A percentile compares a stretch with the other conserved stretches of the same genome.
Evolutionary conservation across 306 rosid species (phyloP).

Genomic region (Castanospermum australe): DNA sequence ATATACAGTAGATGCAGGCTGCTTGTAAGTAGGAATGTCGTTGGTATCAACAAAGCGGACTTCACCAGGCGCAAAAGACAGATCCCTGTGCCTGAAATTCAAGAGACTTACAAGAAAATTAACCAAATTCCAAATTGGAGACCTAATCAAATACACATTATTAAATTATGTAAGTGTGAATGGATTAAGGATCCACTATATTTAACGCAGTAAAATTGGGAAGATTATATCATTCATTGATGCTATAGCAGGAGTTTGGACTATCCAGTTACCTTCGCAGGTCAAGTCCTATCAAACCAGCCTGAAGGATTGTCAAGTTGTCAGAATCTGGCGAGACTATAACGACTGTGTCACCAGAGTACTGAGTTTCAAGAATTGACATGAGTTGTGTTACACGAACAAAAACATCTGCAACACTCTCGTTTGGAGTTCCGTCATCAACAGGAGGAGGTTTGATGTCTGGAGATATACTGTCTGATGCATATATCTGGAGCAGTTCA

Average conservation of each 20-base stretch:
- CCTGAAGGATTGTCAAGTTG: slow-evolving; percentile 79
- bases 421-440: slow-evolving; percentile 89
- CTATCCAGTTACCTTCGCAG: slow-evolving; percentile 59
- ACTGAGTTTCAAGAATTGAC: slow-evolving; percentile 93
- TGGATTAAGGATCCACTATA: too few species aligned
- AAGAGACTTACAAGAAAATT: background rate
- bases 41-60: slow-evolving; percentile 76
- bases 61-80: slow-evolving; percentile 90
- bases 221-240: background rate
- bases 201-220: too few species aligned
- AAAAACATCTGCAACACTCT: slow-evolving; percentile 86
- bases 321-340: slow-evolving; percentile 96
- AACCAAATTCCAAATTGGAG: background rate
- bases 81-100: slow-evolving; percentile 77
- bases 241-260: background rate
- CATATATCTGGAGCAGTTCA: slow-evolving; percentile 61
- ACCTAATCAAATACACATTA: background rate
- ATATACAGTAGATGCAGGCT: slow-evolving; percentile 84
- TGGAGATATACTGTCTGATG: slow-evolving; percentile 67
- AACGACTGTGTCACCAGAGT: slow-evolving; percentile 73
- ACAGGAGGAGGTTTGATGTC: slow-evolving; percentile 75
- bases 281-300: slow-evolving; percentile 87
- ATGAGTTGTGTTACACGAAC: slow-evolving; percentile 91
- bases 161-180: too few species aligned
- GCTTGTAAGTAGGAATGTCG: slow-evolving; percentile 83